phyloP scores from a whole-genome alignment of 2,329 filamentous ascomycete species.

The Plectosphaerella sp. region DNA sequence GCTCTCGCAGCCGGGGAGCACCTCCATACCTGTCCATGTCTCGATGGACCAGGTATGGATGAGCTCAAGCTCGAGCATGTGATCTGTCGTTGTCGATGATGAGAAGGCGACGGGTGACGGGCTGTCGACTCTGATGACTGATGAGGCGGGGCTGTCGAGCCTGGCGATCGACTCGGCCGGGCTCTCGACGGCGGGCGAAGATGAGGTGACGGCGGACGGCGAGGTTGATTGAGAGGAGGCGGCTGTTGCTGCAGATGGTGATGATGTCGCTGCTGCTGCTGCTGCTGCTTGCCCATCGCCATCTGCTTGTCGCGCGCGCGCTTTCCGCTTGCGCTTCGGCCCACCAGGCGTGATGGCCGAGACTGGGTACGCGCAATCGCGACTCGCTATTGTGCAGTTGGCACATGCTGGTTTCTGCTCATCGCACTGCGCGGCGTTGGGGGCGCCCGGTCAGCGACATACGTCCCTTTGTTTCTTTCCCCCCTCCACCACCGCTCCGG shows the following conservation, averaged over 20 bases:
- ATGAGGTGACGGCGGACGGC: no score
- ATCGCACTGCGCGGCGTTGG: constrained; percentile 23
- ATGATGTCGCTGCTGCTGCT: background rate
- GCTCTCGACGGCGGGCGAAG: no score
- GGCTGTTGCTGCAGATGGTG: background rate
- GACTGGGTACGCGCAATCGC: background rate
- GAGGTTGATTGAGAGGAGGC: background rate
- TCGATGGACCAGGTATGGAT: constrained; percentile 46
- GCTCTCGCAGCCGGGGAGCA: constrained; percentile 28
- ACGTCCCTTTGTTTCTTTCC: no score
- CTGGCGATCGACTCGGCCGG: no score
- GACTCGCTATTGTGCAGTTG: constrained; percentile 22
- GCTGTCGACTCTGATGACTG: background rate
- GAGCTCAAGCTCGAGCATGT: constrained; percentile 37
- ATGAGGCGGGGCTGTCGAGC: no score
- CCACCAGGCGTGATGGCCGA: background rate
- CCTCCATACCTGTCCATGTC: constrained; percentile 32
- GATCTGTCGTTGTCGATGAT: background rate
- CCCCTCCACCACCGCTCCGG: no score
- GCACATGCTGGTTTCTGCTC: constrained; percentile 28
- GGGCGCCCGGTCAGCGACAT: background rate
- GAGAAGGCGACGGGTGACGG: constrained; percentile 1
- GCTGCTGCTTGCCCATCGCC: background rate
- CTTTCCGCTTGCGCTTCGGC: background rate
- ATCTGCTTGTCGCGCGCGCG: background rate